Evolutionary conservation across 371 early-diverging fungal genomes (phyloP).

Genomic region (Mucor irregularis): DNA sequence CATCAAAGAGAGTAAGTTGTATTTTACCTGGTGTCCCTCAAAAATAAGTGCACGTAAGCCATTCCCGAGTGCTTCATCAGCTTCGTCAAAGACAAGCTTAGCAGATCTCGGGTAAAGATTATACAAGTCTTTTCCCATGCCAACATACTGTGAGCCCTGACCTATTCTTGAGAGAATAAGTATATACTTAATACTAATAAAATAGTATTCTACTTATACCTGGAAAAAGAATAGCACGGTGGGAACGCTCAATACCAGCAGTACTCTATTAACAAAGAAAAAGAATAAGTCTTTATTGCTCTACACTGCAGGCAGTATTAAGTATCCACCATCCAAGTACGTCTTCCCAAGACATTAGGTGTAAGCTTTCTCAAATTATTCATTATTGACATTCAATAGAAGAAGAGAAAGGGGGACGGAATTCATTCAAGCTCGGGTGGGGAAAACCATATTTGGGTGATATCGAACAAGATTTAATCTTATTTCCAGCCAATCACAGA

Average conservation of each 20-base stretch:
- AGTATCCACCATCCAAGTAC: slow-evolving; percentile 33
- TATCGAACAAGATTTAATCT: too few species aligned
- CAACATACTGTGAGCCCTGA: slow-evolving; percentile 87
- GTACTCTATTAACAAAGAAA: slow-evolving; percentile 33
- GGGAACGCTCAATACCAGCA: slow-evolving; percentile 55
- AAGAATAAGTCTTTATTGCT: neutral
- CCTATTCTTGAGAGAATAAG: slow-evolving; percentile 38
- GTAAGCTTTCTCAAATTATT: slow-evolving; percentile 1
- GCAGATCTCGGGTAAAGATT: slow-evolving; percentile 70
- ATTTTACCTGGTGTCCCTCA: slow-evolving; percentile 64
- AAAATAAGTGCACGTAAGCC: slow-evolving; percentile 79
- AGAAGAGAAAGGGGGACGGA: neutral
- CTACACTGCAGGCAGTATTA: too few species aligned
- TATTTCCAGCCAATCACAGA: too few species aligned
- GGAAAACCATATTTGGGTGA: neutral
- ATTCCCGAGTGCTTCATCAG: slow-evolving; percentile 78
- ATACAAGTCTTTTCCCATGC: slow-evolving; percentile 94
- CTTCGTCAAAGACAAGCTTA: slow-evolving; percentile 85
- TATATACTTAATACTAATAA: neutral
- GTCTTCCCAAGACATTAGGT: slow-evolving; percentile 7
- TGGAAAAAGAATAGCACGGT: slow-evolving; percentile 56
- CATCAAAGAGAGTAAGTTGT: neutral
- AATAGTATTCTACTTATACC: slow-evolving; percentile 23
- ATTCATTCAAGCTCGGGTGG: neutral
- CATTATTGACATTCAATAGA: neutral